Percentiles rank a stretch among this genome's conserved stretches.
These are phyloP conservation scores for Phytophthora ramorum DNA, from an alignment of 352 stramenopile species.

Conservation along the genomic window DNA sequence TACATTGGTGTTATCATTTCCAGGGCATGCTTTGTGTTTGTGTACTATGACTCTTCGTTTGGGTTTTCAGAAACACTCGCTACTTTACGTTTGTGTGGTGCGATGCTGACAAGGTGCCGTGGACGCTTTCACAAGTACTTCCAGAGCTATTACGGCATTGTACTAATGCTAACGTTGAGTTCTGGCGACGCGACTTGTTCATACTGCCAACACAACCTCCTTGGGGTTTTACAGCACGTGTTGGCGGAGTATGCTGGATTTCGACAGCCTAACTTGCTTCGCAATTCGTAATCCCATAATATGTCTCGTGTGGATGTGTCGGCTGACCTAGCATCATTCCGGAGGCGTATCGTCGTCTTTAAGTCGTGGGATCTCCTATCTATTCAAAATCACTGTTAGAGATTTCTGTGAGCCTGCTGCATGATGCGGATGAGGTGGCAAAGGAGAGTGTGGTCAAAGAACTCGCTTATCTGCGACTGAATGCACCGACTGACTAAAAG, in stretches of 20 bases:
- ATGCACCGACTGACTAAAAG: slow-evolving; percentile 54
- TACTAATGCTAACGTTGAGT: too few species aligned
- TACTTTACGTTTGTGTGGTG: not conserved
- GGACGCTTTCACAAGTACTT: not conserved
- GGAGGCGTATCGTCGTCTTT: not conserved
- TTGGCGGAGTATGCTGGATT: slow-evolving; percentile 45
- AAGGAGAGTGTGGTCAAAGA: slow-evolving; percentile 84
- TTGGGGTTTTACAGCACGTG: too few species aligned
- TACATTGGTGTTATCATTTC: not conserved
- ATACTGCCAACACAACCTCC: too few species aligned
- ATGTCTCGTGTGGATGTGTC: slow-evolving; percentile 77
- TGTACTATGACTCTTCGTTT: not conserved
- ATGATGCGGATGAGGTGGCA: slow-evolving; percentile 64
- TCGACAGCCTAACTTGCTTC: slow-evolving; percentile 47
- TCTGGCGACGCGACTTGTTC: too few species aligned
- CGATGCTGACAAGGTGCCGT: too few species aligned
- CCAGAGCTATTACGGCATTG: too few species aligned
- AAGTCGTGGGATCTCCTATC: slow-evolving; percentile 25
- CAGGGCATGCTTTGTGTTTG: not conserved
- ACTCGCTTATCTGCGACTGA: slow-evolving; percentile 69
- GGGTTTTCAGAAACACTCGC: not conserved
- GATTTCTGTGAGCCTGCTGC: slow-evolving; percentile 80
- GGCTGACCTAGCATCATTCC: slow-evolving; percentile 38
- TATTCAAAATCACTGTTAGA: slow-evolving; percentile 46
- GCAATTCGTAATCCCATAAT: slow-evolving; percentile 63